Base-by-base conservation (phyloP, 208 protist species). In the Leishmania amazonensis region DNA sequence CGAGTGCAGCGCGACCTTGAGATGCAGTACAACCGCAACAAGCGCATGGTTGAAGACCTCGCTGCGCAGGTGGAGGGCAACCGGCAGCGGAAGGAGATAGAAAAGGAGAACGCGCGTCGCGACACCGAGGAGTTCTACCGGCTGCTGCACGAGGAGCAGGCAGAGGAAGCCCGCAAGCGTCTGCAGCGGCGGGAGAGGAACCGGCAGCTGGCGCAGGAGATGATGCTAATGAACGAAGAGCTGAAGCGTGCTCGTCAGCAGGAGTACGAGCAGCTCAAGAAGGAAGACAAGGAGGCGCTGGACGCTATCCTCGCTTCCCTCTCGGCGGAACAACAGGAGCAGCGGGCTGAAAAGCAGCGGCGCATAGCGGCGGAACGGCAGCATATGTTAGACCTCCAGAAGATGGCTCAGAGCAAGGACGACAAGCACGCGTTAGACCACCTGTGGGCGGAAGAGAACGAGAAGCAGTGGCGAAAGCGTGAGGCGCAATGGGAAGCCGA, bases 401-500 rank as follows among this genome's bases (percentile, higher is more conserved):
- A 96, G 82, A 85, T 91, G 79, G 83, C 85, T 6, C 88, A 92
- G 80, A 74, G 84, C 76, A 90, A 90, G 83, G 91, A 90, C 17
- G 83, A 91, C 79, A 81, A 85, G 6, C 70, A 87, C 67, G 74
- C 81, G 15, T 84, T 96, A 28, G 94, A 97, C 73, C 85, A 89
- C 67, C 79, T 97, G 53, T 97, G 94, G 93, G 89, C 91, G 70
- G 92, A 96, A 85, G 94, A 88, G 42, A 96, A 90, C 81, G 86
- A 91, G 58, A 89, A 90, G 78, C 83, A 96, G 85, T 97, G 94
- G 94, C 91, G 65, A 77, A 94, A 93, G 82, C 93, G 93, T 35
- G 93, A 97, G 88, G 84, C 83, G 21, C 85, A 88, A 68, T 97
- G 94, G 93, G 71, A 85, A 24, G 89, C 88, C 24, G 90, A 96